These are phyloP conservation scores for Nicotiana attenuata DNA, from an alignment of 257 asterid genomes.

Conservation along the genomic window DNA sequence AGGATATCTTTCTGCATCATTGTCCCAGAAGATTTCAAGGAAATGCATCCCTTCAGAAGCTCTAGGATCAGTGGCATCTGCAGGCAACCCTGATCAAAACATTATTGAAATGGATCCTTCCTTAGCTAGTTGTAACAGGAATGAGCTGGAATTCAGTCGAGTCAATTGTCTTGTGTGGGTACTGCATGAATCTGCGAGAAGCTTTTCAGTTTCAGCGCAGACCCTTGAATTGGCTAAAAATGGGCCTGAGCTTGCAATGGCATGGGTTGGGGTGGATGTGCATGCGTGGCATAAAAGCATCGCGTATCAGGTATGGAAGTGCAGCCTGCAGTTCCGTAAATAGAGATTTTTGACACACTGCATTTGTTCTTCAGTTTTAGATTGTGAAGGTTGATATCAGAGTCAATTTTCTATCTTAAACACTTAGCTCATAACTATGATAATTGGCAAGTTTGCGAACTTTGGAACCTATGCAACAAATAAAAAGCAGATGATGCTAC, in stretches of 20 bases:
- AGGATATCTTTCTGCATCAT: slow-evolving; percentile 14
- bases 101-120: slow-evolving; percentile 24
- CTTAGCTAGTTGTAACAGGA: slow-evolving; percentile 12
- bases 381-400: background rate
- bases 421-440: background rate
- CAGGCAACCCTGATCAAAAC: slow-evolving; percentile 23
- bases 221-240: slow-evolving; percentile 39
- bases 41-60: slow-evolving; percentile 35
- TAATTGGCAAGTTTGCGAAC: background rate
- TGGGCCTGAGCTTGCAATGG: slow-evolving; percentile 60
- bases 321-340: background rate
- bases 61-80: slow-evolving; percentile 31
- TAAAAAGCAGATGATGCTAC: slow-evolving; percentile 2
- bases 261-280: slow-evolving; percentile 52
- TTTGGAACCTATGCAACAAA: slow-evolving; percentile 4
- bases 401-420: background rate
- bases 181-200: slow-evolving; percentile 57
- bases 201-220: slow-evolving; percentile 46
- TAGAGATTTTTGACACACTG: background rate
- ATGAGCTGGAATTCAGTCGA: slow-evolving; percentile 37
- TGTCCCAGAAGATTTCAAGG: slow-evolving; percentile 7
- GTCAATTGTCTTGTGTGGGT: slow-evolving; percentile 50
- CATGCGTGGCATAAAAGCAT: slow-evolving; percentile 41
- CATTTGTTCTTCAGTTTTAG: slow-evolving; percentile 3
- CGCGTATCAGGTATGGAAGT: slow-evolving; percentile 31